Evolutionary conservation across 352 stramenopile species (phyloP), one percentile per base, ranked within the genome.

Genomic region (Pythium coloratum): DNA sequence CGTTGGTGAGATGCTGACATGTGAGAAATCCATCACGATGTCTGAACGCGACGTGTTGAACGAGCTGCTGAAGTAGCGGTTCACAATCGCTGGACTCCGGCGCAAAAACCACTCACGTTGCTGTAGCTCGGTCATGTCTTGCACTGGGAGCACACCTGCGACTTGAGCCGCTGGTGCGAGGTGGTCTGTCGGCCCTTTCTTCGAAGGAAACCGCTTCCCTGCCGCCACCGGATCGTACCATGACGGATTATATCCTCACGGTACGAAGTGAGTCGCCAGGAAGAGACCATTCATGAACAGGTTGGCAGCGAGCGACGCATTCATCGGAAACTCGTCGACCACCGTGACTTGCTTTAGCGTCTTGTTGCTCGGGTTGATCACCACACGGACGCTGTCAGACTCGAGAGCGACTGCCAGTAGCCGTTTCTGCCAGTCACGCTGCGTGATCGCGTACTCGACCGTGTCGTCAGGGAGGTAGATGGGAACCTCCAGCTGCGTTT

Each of bases 1-100:
- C 32, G 42, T 47, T 4, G 59, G 54, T n/a, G 66, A 58, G 20
- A 67, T 24, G 7, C 59, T 14, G 7, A 44, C 62, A 46, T 63
- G 54, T 6, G 59, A 62, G 53, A 71, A 63, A 20, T 61, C 59
- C 49, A 71, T 62, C 2, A 18, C 50, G 24, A 71, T 59, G 34
- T 66, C 51, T 0, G 40, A 40, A 0, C 9, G 42, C n/a, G 65
- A 66, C 20, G 50, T 66, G 40, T 66, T 66, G 18, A 13, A 9
- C 1, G 33, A 30, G 30, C 53, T 34, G 32, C 30, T 55, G 10
- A 66, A 62, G 14, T 50, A 18, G 49, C 30, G 58, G 13, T 10
- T 28, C 16, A 70, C 5, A 10, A 51, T 6, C 13, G 44, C 55
- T 2, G 26, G 24, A 18, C 53, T 58, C n/a, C 7, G 14, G 2